Base-by-base conservation (phyloP, 495 filamentous ascomycete genomes). In the Choiromyces venosus region DNA sequence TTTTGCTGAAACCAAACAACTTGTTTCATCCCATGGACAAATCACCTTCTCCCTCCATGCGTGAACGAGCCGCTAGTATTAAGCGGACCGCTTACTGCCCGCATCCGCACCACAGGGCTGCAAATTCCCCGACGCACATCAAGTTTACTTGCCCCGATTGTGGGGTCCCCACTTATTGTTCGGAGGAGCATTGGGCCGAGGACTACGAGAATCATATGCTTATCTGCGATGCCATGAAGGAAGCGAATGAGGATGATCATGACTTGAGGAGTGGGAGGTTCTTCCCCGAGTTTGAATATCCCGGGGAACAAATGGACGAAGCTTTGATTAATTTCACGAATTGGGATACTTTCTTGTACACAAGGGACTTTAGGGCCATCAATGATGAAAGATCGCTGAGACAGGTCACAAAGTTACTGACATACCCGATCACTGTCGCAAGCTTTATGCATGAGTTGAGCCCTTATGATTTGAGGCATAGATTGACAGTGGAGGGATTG, bases 231-330 rank as follows among this genome's bases (percentile, higher is more conserved):
- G 91, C 89, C 0, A 84, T 99, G 35, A 86, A 90, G 67, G 88
- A 98, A 83, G 92, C 94, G 82, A 99, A 99, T 78, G 95, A 99
- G 84, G 95, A 99, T 79, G 96, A 98, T 80, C 95, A 99, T 82
- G 95, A 99, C 81, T 84, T 99, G 71, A 88, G 90, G 35, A 94
- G 91, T 38, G 94, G 94, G 25, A 88, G 95, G 18, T 91, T 91
- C 83, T 98, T 98, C 83, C 91, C 91, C 37, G 96, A 99, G 82
- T 97, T 97, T 82, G 87, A 92, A 68, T 97, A 96, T 81, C 92
- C 95, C 0, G 91, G 88, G 6, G 86, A 88, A 38, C 94, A 97
- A 83, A 89, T 96, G 82, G 94, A 97, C 71, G 94, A 97, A 80
- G 91, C 91, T 68, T 84, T 94, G 76, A 87, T 96, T 69, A 99